A percentile compares a stretch with the other conserved stretches of the same genome.
Conservation (phyloP, 163 green algal species). For the Prototheca stagnorum region DNA sequence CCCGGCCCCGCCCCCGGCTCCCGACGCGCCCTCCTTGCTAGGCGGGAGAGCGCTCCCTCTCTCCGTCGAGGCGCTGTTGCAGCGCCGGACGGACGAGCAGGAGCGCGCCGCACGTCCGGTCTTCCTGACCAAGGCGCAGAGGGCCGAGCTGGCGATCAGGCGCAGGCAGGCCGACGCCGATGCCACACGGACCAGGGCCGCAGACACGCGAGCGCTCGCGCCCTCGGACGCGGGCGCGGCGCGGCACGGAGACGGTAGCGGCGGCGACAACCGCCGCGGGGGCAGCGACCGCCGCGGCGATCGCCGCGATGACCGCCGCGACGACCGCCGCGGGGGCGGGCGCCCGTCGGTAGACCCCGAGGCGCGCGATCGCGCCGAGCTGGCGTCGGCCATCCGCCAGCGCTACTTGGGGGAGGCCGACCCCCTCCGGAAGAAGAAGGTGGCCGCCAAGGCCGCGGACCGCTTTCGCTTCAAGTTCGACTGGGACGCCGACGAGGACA, state of each 20-base stretch:
- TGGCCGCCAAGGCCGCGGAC: conserved; percentile 30
- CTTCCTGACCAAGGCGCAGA: conserved; percentile 80
- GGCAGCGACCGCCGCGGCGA: conserved; percentile 1
- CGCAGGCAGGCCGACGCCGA: no score
- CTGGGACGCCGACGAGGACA: conserved; percentile 90
- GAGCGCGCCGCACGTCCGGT: conserved; percentile 61
- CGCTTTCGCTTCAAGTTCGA: conserved; percentile 92
- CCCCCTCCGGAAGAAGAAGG: conserved; percentile 45
- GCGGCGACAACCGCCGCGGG: conserved; percentile 1
- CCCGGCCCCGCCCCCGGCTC: no score
- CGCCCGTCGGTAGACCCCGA: not conserved
- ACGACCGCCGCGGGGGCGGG: no score
- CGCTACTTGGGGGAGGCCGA: conserved; percentile 75
- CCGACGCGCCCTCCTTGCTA: no score
- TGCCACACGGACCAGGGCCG: no score
- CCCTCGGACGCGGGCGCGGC: not conserved
- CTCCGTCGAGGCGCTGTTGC: conserved; percentile 80
- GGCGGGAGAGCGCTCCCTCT: no score
- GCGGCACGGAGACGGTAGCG: conserved; percentile 5
- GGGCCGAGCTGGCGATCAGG: conserved; percentile 57
- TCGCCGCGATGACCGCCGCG: no score
- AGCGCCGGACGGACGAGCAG: conserved; percentile 57
- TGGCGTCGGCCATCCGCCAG: conserved; percentile 69
- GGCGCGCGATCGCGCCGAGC: conserved; percentile 40
- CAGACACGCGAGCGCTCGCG: not conserved